These are phyloP conservation scores for Fusarium sp. DNA, from an alignment of 2,329 filamentous ascomycete genomes.

Conservation along the genomic window DNA sequence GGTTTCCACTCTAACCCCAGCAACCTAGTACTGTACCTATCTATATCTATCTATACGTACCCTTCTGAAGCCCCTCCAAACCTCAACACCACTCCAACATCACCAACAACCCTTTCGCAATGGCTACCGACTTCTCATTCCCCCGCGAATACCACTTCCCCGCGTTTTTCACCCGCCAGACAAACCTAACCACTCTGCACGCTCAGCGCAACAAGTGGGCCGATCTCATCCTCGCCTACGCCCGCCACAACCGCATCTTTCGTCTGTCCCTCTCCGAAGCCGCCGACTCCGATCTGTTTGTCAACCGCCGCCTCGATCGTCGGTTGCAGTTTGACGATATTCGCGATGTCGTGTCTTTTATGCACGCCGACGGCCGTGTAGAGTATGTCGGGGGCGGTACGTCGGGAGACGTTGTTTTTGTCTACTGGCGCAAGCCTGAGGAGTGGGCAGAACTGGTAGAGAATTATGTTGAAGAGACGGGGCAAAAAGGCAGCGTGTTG, in stretches of 20 bases:
- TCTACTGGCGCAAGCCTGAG: slow-evolving; percentile 87
- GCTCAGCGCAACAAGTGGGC: slow-evolving; percentile 87
- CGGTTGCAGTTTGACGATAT: slow-evolving; percentile 61
- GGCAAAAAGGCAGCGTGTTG: slow-evolving; percentile 86
- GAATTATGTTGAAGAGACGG: slow-evolving; percentile 86
- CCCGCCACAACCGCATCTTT: slow-evolving; percentile 78
- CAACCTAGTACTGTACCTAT: too few species aligned
- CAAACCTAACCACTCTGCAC: slow-evolving; percentile 75
- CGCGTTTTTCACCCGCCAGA: slow-evolving; percentile 85
- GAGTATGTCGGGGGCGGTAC: slow-evolving; percentile 67
- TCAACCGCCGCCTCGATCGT: slow-evolving; percentile 64
- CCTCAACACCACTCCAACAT: slow-evolving; percentile 22
- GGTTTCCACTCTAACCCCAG: too few species aligned
- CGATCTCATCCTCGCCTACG: slow-evolving; percentile 84
- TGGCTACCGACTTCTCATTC: slow-evolving; percentile 58
- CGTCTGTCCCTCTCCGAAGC: slow-evolving; percentile 71
- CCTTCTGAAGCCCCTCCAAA: slow-evolving; percentile 19
- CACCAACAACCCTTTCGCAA: slow-evolving; percentile 15
- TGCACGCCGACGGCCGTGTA: slow-evolving; percentile 66
- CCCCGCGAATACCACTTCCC: slow-evolving; percentile 78
- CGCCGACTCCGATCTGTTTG: slow-evolving; percentile 64
- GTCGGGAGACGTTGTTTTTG: slow-evolving; percentile 65
- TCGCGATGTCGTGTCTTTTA: slow-evolving; percentile 66
- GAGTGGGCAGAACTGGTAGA: slow-evolving; percentile 88
- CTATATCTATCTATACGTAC: slow-evolving; percentile 1